Evolutionary conservation across 805 yeast genomes (phyloP).

Genomic region (Yamadazyma philogaea): DNA sequence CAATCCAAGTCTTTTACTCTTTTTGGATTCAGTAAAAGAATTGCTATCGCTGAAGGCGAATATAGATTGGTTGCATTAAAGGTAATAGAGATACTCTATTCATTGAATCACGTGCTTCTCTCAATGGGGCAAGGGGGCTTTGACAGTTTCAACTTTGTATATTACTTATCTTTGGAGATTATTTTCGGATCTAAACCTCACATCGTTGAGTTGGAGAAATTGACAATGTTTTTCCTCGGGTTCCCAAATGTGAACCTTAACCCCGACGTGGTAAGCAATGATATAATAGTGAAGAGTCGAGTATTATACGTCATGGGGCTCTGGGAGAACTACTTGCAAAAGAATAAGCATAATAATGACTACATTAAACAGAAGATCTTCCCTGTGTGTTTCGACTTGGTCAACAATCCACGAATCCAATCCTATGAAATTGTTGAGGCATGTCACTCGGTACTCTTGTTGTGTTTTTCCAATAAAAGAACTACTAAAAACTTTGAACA

Average conservation of each 20-base stretch:
- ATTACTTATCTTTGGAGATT: conserved; percentile 46
- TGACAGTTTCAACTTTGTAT: conserved; percentile 59
- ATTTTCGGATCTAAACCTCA: conserved; percentile 21
- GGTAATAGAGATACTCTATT: conserved; percentile 40
- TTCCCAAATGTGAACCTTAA: conserved; percentile 31
- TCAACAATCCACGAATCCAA: conserved; percentile 20
- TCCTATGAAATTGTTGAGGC: conserved; percentile 49
- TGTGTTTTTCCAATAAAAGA: conserved; percentile 30
- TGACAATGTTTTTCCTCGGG: conserved; percentile 32
- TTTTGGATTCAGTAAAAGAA: conserved; percentile 7
- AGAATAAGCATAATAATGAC: conserved; percentile 13
- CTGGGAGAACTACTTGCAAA: conserved; percentile 45
- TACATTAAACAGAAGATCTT: conserved; percentile 26
- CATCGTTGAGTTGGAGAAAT: conserved; percentile 24
- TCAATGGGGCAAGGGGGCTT: conserved; percentile 64
- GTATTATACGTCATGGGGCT: conserved; percentile 45
- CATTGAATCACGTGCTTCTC: conserved; percentile 46
- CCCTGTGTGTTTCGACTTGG: conserved; percentile 33
- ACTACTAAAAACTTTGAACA: conserved; percentile 18
- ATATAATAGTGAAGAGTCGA: conserved; percentile 34
- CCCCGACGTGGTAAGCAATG: conserved; percentile 22
- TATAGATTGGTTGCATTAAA: conserved; percentile 26
- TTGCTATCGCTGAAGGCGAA: conserved; percentile 19
- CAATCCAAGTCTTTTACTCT: conserved; percentile 1
- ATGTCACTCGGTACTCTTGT: conserved; percentile 55